Evolutionary conservation across 345 rosid species (phyloP).

Genomic region (Acer negundo): DNA sequence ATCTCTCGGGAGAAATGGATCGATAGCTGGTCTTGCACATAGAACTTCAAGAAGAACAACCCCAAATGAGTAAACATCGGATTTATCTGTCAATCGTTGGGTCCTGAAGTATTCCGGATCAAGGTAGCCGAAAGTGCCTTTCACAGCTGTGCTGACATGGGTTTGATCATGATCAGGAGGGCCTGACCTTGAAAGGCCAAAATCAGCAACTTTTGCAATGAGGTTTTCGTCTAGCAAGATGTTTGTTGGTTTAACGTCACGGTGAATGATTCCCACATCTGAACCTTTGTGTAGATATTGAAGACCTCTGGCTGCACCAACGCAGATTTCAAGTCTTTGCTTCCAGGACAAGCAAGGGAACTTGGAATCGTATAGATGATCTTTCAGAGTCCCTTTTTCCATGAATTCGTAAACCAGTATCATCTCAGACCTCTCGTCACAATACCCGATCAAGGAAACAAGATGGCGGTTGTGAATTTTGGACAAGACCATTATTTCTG

Average conservation of each 20-base stretch:
- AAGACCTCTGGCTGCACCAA: constrained; percentile 56
- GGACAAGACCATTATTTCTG: constrained; percentile 56
- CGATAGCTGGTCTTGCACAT: constrained; percentile 52
- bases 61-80: constrained; percentile 61
- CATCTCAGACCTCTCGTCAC: constrained; percentile 60
- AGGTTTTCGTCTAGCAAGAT: constrained; percentile 47
- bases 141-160: constrained; percentile 44
- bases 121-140: constrained; percentile 62
- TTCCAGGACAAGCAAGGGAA: constrained; percentile 46
- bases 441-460: constrained; percentile 69
- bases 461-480: constrained; percentile 69
- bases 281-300: constrained; percentile 54
- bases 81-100: constrained; percentile 54
- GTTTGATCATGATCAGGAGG: constrained; percentile 23
- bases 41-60: constrained; percentile 59
- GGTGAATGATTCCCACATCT: constrained; percentile 50
- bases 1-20: constrained; percentile 34
- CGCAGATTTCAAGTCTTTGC: constrained; percentile 62
- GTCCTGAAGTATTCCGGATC: constrained; percentile 57
- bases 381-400: constrained; percentile 57
- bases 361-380: constrained; percentile 44
- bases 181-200: constrained; percentile 54
- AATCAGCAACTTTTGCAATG: constrained; percentile 61
- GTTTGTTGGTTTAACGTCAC: constrained; percentile 66
- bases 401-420: constrained; percentile 61